phyloP scores from a whole-genome alignment of 2,329 filamentous ascomycete species.

The Byssochlamys sp. region DNA sequence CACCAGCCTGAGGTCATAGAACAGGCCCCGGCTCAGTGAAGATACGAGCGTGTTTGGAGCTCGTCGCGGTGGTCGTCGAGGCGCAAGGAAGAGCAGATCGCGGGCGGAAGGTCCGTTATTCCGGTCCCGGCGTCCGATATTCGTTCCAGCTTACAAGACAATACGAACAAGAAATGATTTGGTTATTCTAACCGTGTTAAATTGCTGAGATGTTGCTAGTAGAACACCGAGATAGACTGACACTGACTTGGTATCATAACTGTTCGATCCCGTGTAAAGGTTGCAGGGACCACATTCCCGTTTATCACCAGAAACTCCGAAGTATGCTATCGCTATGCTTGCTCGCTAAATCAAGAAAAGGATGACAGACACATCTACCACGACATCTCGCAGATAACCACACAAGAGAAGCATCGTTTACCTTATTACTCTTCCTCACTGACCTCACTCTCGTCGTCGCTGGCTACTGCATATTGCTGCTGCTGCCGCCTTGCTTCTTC shows the following conservation, averaged over 20 bases:
- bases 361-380: neutral
- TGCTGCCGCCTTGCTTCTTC: slow-evolving; percentile 29
- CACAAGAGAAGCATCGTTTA: neutral
- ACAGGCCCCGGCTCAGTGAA: neutral
- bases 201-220: neutral
- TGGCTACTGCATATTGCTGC: slow-evolving; percentile 25
- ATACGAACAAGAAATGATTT: neutral
- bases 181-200: neutral
- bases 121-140: neutral
- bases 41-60: neutral
- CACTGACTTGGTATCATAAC: neutral
- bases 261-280: neutral
- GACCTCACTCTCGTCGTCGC: slow-evolving; percentile 54
- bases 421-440: slow-evolving; percentile 52
- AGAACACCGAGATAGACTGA: neutral
- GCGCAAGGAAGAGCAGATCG: neutral
- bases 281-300: neutral
- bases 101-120: neutral
- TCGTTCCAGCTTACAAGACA: neutral
- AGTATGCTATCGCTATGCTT: slow-evolving; percentile 3
- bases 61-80: neutral
- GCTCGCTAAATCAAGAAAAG: neutral
- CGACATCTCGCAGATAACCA: neutral
- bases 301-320: neutral
- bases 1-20: neutral